phyloP scores from a whole-genome alignment of 1,139 yeast species.

The Protomyces inouyei region DNA sequence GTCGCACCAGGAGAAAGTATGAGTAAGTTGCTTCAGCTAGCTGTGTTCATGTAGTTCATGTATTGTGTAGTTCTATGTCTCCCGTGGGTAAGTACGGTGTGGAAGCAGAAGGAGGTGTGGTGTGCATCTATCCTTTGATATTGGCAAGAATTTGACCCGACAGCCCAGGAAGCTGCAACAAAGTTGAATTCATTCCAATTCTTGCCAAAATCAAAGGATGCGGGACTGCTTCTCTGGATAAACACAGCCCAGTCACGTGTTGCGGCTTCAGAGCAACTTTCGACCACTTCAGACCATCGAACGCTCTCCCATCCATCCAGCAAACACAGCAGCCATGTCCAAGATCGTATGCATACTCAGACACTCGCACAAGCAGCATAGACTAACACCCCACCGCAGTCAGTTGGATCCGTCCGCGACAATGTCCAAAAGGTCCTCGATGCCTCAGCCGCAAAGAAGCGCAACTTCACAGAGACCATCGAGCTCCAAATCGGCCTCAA shows the following conservation, averaged over 20 bases:
- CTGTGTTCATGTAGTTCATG: not conserved
- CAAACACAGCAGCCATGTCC: not conserved
- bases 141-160: no score
- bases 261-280: not conserved
- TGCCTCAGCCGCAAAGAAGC: conserved; percentile 96
- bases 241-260: not conserved
- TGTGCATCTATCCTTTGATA: no score
- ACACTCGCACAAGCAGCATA: not conserved
- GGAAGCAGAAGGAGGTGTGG: no score
- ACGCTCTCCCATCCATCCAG: not conserved
- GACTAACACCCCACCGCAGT: not conserved
- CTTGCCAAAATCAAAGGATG: not conserved
- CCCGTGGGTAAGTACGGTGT: no score
- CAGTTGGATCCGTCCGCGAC: conserved; percentile 62
- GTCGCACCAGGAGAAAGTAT: not conserved
- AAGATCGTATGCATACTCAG: not conserved
- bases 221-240: not conserved
- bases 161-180: no score
- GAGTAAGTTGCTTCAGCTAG: not conserved
- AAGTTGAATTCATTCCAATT: no score
- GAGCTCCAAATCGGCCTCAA: conserved; percentile 99
- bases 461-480: conserved; percentile 99
- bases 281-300: not conserved
- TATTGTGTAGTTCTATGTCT: no score
- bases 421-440: conserved; percentile 89